Evolutionary conservation across 2,329 filamentous ascomycete genomes (phyloP).

Genomic region (Thelonectria blattea): DNA sequence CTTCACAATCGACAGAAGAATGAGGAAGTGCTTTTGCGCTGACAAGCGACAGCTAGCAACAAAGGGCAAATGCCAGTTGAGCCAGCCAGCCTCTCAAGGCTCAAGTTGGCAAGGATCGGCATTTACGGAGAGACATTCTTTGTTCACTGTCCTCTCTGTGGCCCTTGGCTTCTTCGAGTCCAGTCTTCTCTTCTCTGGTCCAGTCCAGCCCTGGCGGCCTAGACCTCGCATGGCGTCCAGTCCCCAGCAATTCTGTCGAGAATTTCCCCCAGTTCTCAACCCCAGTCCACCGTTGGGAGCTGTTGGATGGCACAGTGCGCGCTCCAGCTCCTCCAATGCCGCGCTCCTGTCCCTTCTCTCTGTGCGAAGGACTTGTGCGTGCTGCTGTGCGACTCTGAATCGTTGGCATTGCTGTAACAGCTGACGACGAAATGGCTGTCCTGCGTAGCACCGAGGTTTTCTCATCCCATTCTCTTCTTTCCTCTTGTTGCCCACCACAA

Average conservation of each 20-base stretch:
- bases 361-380: neutral
- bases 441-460: neutral
- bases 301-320: conserved; percentile 1
- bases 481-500: neutral
- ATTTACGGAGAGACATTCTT: too few relatives aligned
- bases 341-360: neutral
- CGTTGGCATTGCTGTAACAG: conserved; percentile 14
- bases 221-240: neutral
- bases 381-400: conserved; percentile 6
- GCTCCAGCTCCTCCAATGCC: neutral
- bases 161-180: neutral
- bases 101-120: conserved; percentile 17
- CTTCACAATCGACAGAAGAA: too few relatives aligned
- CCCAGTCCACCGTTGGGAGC: neutral
- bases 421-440: conserved; percentile 3
- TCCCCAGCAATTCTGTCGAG: neutral
- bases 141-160: neutral
- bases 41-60: too few relatives aligned
- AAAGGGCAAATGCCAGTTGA: too few relatives aligned
- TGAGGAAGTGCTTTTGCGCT: too few relatives aligned
- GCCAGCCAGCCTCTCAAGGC: neutral
- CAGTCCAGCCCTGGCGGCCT: neutral
- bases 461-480: neutral
- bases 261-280: neutral
- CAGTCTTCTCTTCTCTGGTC: too few relatives aligned